A percentile compares a stretch with the other conserved stretches of the same genome.
These are phyloP conservation scores for Psilocybe sp. DNA, from an alignment of 768 basidiomycete genomes.

Conservation along the genomic window DNA sequence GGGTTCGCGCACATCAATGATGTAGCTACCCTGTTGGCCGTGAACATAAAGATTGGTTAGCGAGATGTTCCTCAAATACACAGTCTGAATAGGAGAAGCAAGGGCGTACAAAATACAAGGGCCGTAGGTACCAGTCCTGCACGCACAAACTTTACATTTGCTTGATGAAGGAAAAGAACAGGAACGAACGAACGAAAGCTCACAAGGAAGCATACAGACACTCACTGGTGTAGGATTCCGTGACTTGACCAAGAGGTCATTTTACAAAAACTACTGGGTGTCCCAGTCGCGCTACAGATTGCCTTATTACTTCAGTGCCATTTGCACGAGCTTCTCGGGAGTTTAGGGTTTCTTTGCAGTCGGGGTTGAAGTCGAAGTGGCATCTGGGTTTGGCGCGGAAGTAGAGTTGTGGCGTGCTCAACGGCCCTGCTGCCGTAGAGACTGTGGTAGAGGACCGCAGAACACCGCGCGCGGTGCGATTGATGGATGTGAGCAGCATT, in stretches of 20 bases:
- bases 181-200: neutral
- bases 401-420: slow-evolving; percentile 19
- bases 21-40: slow-evolving; percentile 54
- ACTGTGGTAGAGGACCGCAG: too few species aligned
- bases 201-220: slow-evolving; percentile 1
- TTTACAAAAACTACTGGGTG: slow-evolving; percentile 69
- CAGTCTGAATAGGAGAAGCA: too few species aligned
- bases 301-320: slow-evolving; percentile 28
- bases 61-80: too few species aligned
- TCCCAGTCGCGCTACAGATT: slow-evolving; percentile 73
- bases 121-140: too few species aligned
- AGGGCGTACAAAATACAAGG: too few species aligned
- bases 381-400: slow-evolving; percentile 33
- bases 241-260: slow-evolving; percentile 78
- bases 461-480: too few species aligned
- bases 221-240: slow-evolving; percentile 67
- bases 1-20: slow-evolving; percentile 92
- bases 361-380: slow-evolving; percentile 9
- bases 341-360: slow-evolving; percentile 22
- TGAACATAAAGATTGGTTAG: neutral
- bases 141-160: too few species aligned
- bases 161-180: neutral
- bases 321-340: slow-evolving; percentile 24
- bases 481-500: too few species aligned
- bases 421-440: too few species aligned